Base-by-base conservation (phyloP, 2,329 filamentous ascomycete genomes). In the Metarhizium anisopliae region DNA sequence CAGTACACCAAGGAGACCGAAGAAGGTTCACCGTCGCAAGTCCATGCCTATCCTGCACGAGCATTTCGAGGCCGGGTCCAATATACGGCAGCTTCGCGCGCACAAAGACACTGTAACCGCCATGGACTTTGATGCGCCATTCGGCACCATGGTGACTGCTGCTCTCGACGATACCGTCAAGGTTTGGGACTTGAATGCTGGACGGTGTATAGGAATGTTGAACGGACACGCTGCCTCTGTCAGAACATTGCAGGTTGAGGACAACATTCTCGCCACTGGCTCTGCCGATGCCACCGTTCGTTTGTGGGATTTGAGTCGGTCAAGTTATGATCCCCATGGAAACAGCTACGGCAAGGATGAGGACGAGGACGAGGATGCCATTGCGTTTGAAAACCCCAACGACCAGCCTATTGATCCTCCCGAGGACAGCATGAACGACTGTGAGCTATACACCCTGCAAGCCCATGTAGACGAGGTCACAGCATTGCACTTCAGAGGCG, bases 141-240 rank as follows among this genome's bases (percentile, higher is more conserved):
- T 97, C 70, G 94, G 94, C 16, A 95, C 90, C 20, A 84, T 97
- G 82, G 90, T 97, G 6, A 93, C 91, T 7, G 87, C 94, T 10
- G 89, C 92, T 10, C 76, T 96, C 65, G 94, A 99, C 68, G 94
- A 99, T 69, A 92, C 90, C 1, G 88, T 99, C 47, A 83, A 89
- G 59, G 94, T 99, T 20, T 99, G 94, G 94, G 94, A 99, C 71
- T 77, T 99, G 61, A 96, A 94, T 66, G 88, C 90, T 2, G 94
- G 94, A 42, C 83, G 92, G 38, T 97, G 93, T 70, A 92, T 96
- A 66, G 94, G 94, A 30, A 77, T 89, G 63, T 78, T 99, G 35
- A 94, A 97, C 70, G 94, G 94, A 2, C 94, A 99, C 70, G 87
- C 95, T 14, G 94, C 93, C 7, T 97, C 94, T 0, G 94, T 99